Evolutionary conservation across 2,329 filamentous ascomycete species (phyloP).

Genomic region (Monilinia fructigena): DNA sequence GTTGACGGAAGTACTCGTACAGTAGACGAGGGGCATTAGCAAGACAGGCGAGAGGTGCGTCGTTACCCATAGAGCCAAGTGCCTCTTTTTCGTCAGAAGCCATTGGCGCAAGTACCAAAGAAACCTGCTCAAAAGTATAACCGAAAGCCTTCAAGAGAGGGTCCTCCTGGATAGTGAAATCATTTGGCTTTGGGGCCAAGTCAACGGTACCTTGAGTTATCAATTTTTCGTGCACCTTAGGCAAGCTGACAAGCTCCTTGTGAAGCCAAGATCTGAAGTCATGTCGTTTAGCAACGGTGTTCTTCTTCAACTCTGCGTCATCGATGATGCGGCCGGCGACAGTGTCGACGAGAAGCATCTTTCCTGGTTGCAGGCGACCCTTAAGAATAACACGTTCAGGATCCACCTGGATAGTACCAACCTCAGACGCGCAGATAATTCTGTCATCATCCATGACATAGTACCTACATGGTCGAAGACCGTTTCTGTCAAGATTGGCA

Average conservation of each 20-base stretch:
- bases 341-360: slow-evolving; percentile 95
- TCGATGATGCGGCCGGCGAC: slow-evolving; percentile 89
- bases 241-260: slow-evolving; percentile 78
- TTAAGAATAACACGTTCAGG: slow-evolving; percentile 90
- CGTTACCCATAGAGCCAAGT: slow-evolving; percentile 96
- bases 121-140: slow-evolving; percentile 94
- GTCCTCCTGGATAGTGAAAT: slow-evolving; percentile 75
- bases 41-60: slow-evolving; percentile 87
- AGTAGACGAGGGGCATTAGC: slow-evolving; percentile 85
- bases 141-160: slow-evolving; percentile 82
- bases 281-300: slow-evolving; percentile 78
- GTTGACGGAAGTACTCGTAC: slow-evolving; percentile 95
- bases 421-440: slow-evolving; percentile 95
- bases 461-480: slow-evolving; percentile 91
- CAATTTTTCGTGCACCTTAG: slow-evolving; percentile 67
- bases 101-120: slow-evolving; percentile 88
- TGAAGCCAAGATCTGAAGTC: slow-evolving; percentile 90
- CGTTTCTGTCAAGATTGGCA: slow-evolving; percentile 94
- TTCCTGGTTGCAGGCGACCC: slow-evolving; percentile 87
- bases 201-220: slow-evolving; percentile 57
- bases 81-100: slow-evolving; percentile 96
- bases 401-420: slow-evolving; percentile 88
- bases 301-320: slow-evolving; percentile 84
- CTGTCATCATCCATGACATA: slow-evolving; percentile 96
- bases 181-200: slow-evolving; percentile 65